Conservation (phyloP, 495 filamentous ascomycete genomes). For the Letharia lupina region DNA sequence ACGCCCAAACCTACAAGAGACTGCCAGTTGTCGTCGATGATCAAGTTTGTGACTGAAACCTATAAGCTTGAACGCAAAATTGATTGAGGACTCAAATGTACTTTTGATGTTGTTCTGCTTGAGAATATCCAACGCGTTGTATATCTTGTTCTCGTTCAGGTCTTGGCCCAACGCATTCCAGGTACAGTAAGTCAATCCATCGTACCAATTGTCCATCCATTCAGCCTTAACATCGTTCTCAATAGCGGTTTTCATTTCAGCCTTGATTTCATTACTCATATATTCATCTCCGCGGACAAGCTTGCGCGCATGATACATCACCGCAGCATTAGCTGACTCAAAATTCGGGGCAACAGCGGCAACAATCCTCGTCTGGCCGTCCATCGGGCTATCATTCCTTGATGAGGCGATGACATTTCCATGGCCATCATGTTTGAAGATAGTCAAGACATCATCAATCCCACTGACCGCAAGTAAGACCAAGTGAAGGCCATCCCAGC, state of each 20-base stretch:
- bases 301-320: conserved; percentile 78
- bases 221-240: conserved; percentile 45
- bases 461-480: conserved; percentile 79
- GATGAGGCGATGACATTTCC: conserved; percentile 63
- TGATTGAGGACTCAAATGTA: conserved; percentile 17
- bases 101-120: conserved; percentile 61
- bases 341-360: conserved; percentile 67
- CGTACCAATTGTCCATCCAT: conserved; percentile 84
- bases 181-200: conserved; percentile 76
- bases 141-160: conserved; percentile 70
- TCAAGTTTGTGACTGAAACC: conserved; percentile 58
- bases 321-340: conserved; percentile 67
- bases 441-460: conserved; percentile 58
- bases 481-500: conserved; percentile 62
- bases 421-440: conserved; percentile 55
- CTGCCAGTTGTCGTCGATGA: conserved; percentile 98
- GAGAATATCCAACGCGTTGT: conserved; percentile 62
- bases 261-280: conserved; percentile 27
- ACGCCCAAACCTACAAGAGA: conserved; percentile 40
- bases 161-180: conserved; percentile 88
- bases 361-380: conserved; percentile 54
- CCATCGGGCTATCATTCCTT: conserved; percentile 54
- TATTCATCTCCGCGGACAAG: conserved; percentile 43
- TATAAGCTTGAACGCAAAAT: conserved; percentile 6
- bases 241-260: conserved; percentile 38